A percentile compares a stretch with the other conserved stretches of the same genome.
These are phyloP conservation scores for Starmerella vaccinii DNA, from an alignment of 805 yeast species.

Conservation along the genomic window DNA sequence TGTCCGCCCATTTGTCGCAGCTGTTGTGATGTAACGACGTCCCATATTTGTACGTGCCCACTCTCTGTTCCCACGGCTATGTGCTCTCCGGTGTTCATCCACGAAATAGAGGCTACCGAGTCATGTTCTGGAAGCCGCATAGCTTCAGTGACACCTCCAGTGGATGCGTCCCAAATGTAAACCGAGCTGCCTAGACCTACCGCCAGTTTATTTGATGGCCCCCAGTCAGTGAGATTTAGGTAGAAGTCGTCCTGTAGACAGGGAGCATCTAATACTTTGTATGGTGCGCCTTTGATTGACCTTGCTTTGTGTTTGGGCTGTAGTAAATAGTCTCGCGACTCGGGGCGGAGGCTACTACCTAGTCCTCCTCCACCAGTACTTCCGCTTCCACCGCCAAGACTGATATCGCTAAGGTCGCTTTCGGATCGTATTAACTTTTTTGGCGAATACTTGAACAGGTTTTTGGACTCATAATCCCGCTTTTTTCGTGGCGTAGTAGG, in stretches of 20 bases:
- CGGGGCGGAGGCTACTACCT: constrained; percentile 56
- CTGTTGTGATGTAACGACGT: constrained; percentile 69
- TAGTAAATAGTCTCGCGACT: constrained; percentile 65
- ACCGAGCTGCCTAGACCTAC: constrained; percentile 85
- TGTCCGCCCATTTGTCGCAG: constrained; percentile 92
- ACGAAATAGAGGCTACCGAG: constrained; percentile 67
- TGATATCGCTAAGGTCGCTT: constrained; percentile 20
- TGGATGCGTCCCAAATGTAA: constrained; percentile 79
- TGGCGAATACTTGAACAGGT: constrained; percentile 33
- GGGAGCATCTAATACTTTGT: constrained; percentile 90
- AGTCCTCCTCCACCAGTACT: constrained; percentile 65
- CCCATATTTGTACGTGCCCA: constrained; percentile 92
- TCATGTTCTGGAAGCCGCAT: constrained; percentile 65
- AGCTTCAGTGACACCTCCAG: constrained; percentile 71
- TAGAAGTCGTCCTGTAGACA: constrained; percentile 90
- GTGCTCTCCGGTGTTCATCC: constrained; percentile 94
- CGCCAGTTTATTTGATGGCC: constrained; percentile 73
- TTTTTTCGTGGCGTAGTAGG: constrained; percentile 22
- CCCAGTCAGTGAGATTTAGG: constrained; percentile 90
- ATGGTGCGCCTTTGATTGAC: constrained; percentile 75
- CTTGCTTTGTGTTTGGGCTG: constrained; percentile 76
- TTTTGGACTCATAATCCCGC: constrained; percentile 29
- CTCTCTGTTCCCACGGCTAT: constrained; percentile 80
- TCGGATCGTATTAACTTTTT: constrained; percentile 13
- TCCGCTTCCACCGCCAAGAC: constrained; percentile 14